A percentile compares a stretch with the other conserved stretches of the same genome.
These are phyloP conservation scores for Fusarium ambrosium DNA, from an alignment of 2,329 filamentous ascomycete genomes.

Conservation along the genomic window DNA sequence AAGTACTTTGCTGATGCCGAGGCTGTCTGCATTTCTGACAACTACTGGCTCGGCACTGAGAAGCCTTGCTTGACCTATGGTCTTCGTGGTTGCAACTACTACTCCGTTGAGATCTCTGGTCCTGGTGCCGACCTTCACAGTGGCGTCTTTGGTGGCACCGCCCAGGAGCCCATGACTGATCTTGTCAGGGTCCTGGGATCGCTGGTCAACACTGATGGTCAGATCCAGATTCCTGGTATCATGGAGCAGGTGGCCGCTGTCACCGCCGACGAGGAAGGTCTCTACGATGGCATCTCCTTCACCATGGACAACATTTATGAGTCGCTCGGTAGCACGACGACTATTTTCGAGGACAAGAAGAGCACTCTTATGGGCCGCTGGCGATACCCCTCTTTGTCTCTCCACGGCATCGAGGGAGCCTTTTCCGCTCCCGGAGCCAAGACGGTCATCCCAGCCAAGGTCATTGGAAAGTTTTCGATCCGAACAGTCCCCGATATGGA, in stretches of 20 bases:
- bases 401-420: slow-evolving; percentile 95
- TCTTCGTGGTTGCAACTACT: slow-evolving; percentile 98
- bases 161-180: slow-evolving; percentile 99
- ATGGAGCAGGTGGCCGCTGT: slow-evolving; percentile 93
- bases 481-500: slow-evolving; percentile 98
- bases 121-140: slow-evolving; percentile 95
- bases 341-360: slow-evolving; percentile 91
- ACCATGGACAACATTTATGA: slow-evolving; percentile 97
- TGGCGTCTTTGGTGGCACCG: slow-evolving; percentile 95
- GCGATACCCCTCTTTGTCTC: slow-evolving; percentile 92
- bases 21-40: slow-evolving; percentile 98
- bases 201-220: slow-evolving; percentile 90
- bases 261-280: slow-evolving; percentile 84
- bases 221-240: slow-evolving; percentile 94
- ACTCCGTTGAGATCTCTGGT: slow-evolving; percentile 89
- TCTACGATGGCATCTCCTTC: slow-evolving; percentile 94
- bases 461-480: slow-evolving; percentile 98
- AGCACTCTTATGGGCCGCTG: slow-evolving; percentile 94
- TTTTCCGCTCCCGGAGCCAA: slow-evolving; percentile 95
- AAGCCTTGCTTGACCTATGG: slow-evolving; percentile 99
- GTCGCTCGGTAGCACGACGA: slow-evolving; percentile 89
- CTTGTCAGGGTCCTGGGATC: slow-evolving; percentile 84
- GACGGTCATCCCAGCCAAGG: slow-evolving; percentile 98
- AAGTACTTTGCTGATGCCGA: slow-evolving; percentile 96
- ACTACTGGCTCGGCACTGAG: slow-evolving; percentile 99